Evolutionary conservation across 768 basidiomycete species (phyloP).

Genomic region (Naganishia antarctica): DNA sequence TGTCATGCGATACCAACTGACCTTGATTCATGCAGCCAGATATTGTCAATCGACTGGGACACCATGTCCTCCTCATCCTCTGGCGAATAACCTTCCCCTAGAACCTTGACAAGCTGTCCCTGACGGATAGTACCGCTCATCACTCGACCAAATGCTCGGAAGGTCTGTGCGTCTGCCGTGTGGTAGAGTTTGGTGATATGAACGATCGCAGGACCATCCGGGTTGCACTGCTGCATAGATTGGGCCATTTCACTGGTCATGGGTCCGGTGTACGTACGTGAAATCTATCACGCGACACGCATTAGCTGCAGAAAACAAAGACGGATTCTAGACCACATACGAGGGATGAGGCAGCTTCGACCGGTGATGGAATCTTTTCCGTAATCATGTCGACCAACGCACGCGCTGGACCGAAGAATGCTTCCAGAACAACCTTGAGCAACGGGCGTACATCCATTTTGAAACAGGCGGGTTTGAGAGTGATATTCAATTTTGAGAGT

Average conservation of each 20-base stretch:
- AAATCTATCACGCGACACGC: constrained; percentile 55
- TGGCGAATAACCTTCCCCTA: constrained; percentile 96
- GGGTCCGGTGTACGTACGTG: constrained; percentile 81
- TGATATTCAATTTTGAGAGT: constrained; percentile 68
- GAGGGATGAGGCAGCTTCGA: constrained; percentile 40
- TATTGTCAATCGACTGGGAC: constrained; percentile 70
- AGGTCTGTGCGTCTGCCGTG: constrained; percentile 91
- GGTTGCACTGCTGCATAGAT: constrained; percentile 75
- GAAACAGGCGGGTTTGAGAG: constrained; percentile 85
- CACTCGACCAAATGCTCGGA: constrained; percentile 91
- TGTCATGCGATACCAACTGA: constrained; percentile 48
- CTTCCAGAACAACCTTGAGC: constrained; percentile 84
- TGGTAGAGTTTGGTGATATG: constrained; percentile 93
- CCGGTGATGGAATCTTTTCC: constrained; percentile 73
- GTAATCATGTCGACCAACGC: constrained; percentile 90
- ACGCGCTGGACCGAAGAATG: constrained; percentile 87
- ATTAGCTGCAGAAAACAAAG: not conserved
- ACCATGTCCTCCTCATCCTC: constrained; percentile 99
- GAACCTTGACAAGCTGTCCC: constrained; percentile 83
- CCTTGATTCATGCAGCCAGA: constrained; percentile 90
- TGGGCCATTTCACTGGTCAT: constrained; percentile 71
- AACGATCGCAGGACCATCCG: constrained; percentile 83
- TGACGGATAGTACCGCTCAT: constrained; percentile 82
- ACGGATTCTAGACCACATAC: not conserved
- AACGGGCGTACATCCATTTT: constrained; percentile 98